Percentiles rank a stretch among this genome's conserved stretches.
Conservation (phyloP, 2,329 filamentous ascomycete genomes). For the Clarireedia paspali region DNA sequence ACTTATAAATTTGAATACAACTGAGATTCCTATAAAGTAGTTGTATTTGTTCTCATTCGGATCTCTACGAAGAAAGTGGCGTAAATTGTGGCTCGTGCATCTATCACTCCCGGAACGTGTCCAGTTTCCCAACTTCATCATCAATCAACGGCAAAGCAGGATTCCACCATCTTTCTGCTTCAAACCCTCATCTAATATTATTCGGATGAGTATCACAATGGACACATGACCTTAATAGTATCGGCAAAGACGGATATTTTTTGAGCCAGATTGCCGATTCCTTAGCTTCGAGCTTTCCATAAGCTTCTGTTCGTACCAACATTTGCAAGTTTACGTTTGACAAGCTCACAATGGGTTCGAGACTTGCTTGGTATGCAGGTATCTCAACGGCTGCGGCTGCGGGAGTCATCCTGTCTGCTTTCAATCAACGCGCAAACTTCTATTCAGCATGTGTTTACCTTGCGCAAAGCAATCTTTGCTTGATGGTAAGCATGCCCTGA, state of each 20-base stretch:
- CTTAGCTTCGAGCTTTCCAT: background rate
- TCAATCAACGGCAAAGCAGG: background rate
- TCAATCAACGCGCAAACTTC: conserved; percentile 94
- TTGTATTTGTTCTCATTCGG: no score
- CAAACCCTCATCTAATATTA: background rate
- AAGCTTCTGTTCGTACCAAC: background rate
- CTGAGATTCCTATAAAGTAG: no score
- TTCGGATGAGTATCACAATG: background rate
- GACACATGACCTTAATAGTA: background rate
- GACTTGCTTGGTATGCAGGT: conserved; percentile 43
- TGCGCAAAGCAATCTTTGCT: conserved; percentile 89
- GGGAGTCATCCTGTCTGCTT: conserved; percentile 78
- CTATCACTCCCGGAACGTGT: conserved; percentile 2
- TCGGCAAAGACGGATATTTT: background rate
- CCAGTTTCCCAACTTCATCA: conserved; percentile 3
- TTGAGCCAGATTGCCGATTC: no score
- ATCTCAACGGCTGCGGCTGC: conserved; percentile 76
- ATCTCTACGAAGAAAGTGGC: background rate
- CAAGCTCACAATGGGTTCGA: conserved; percentile 17
- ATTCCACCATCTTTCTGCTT: background rate
- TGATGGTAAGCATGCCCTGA: conserved; percentile 56
- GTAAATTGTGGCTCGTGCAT: background rate
- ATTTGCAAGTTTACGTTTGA: background rate
- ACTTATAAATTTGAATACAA: no score
- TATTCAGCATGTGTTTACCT: conserved; percentile 97